These are phyloP conservation scores for Tolypocladium ovalisporum DNA, from an alignment of 2,329 filamentous ascomycete genomes.

Conservation along the genomic window DNA sequence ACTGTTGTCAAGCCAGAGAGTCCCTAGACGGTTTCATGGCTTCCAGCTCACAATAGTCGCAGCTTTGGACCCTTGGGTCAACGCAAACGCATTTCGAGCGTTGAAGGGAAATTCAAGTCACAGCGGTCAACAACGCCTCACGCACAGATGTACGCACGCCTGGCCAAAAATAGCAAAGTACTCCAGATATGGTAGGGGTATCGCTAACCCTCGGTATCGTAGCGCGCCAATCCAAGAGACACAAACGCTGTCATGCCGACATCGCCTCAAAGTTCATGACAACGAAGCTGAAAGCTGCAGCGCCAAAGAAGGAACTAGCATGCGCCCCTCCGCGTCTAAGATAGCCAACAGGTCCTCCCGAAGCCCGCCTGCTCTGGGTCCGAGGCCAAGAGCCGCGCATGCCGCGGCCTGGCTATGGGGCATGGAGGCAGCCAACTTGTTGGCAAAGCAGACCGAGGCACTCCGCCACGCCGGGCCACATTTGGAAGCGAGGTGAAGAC, in stretches of 20 bases:
- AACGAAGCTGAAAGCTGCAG: slow-evolving; percentile 9
- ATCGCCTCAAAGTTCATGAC: neutral
- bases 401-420: slow-evolving; percentile 10
- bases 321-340: slow-evolving; percentile 2
- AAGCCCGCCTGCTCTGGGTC: slow-evolving; percentile 7
- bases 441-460: slow-evolving; percentile 6
- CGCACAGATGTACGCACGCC: neutral
- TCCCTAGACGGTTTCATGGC: neutral
- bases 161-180: neutral
- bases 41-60: neutral
- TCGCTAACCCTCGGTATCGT: neutral
- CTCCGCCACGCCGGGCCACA: slow-evolving; percentile 26
- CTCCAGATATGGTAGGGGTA: neutral
- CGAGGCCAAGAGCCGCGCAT: slow-evolving; percentile 3
- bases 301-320: neutral
- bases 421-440: slow-evolving; percentile 6
- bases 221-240: neutral
- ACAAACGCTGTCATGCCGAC: neutral
- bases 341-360: slow-evolving; percentile 1
- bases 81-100: neutral
- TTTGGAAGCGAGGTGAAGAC: slow-evolving; percentile 6
- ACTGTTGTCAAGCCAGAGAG: neutral
- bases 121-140: neutral
- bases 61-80: neutral
- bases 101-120: neutral